Conservation (phyloP, 2,329 filamentous ascomycete genomes). For the Ophiosphaerella narmari region DNA sequence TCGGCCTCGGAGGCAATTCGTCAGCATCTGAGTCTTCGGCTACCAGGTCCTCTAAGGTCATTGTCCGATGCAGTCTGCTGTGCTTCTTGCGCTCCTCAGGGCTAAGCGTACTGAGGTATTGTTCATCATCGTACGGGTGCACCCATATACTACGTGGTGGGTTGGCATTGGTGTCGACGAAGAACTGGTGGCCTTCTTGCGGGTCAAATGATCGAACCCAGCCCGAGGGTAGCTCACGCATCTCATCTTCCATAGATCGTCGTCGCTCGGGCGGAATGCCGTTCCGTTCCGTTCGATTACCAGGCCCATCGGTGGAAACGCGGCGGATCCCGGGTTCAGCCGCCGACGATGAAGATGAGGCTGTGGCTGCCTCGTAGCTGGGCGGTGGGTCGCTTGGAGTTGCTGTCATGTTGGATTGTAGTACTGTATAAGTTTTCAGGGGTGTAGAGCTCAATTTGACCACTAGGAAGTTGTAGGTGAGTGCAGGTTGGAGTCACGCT, state of each 20-base stretch:
- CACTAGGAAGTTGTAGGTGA: neutral
- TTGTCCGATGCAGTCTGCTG: conserved; percentile 41
- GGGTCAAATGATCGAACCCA: conserved; percentile 64
- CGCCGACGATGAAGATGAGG: conserved; percentile 22
- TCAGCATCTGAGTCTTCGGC: conserved; percentile 47
- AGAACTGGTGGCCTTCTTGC: conserved; percentile 63
- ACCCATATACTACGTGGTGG: conserved; percentile 65
- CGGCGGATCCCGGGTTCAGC: conserved; percentile 28
- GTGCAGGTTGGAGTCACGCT: neutral
- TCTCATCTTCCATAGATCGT: conserved; percentile 67
- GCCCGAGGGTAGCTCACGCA: conserved; percentile 58
- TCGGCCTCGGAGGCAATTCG: conserved; percentile 21
- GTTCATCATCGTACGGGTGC: conserved; percentile 64
- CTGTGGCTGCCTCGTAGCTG: conserved; percentile 39
- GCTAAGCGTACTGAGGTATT: conserved; percentile 56
- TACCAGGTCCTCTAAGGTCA: conserved; percentile 52
- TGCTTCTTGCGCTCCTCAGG: conserved; percentile 57
- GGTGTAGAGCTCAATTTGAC: neutral
- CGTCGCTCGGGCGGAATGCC: conserved; percentile 59
- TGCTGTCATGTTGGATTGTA: conserved; percentile 20
- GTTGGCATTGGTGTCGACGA: conserved; percentile 60
- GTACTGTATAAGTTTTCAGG: neutral
- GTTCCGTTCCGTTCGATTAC: conserved; percentile 49
- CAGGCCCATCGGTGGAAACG: conserved; percentile 38
- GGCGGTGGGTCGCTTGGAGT: conserved; percentile 37